These are phyloP conservation scores for Aspergillus caelatus DNA, from an alignment of 2,329 filamentous ascomycete species.

Conservation along the genomic window DNA sequence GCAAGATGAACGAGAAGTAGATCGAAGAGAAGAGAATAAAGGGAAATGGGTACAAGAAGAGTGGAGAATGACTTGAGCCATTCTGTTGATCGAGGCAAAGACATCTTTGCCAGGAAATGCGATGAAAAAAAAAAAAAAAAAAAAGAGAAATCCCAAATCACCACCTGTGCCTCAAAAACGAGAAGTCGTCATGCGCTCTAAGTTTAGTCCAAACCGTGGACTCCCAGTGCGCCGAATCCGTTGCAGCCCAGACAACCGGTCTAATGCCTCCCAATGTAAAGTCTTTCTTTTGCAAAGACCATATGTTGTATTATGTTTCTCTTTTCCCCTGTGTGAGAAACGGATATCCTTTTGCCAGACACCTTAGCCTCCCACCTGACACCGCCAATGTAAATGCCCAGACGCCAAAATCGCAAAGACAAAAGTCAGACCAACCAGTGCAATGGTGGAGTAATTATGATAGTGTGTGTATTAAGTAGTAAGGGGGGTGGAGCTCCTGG, in stretches of 20 bases:
- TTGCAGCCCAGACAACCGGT: conserved; percentile 17
- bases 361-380: conserved; percentile 25
- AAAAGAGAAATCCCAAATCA: conserved; percentile 30
- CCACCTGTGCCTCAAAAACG: conserved; percentile 26
- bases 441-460: conserved; percentile 26
- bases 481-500: conserved; percentile 39
- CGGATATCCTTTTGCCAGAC: conserved; percentile 19
- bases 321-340: conserved; percentile 9
- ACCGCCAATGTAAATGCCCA: conserved; percentile 33
- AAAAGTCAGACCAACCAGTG: conserved; percentile 28
- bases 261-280: conserved; percentile 17
- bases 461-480: conserved; percentile 32
- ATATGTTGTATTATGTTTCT: conserved; percentile 12
- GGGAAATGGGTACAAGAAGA: conserved; percentile 49
- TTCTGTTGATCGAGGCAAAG: conserved; percentile 9
- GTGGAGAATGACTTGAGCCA: conserved; percentile 19
- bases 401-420: conserved; percentile 39
- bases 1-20: conserved; percentile 20
- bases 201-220: conserved; percentile 22
- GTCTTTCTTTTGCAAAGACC: conserved; percentile 10
- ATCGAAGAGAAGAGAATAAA: conserved; percentile 29
- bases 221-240: conserved; percentile 21
- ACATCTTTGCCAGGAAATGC: conserved; percentile 1
- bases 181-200: conserved; percentile 28
- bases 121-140: conserved; percentile 8